Conservation (phyloP, 75 land plant genomes). For the Sequoia sempervirens region DNA sequence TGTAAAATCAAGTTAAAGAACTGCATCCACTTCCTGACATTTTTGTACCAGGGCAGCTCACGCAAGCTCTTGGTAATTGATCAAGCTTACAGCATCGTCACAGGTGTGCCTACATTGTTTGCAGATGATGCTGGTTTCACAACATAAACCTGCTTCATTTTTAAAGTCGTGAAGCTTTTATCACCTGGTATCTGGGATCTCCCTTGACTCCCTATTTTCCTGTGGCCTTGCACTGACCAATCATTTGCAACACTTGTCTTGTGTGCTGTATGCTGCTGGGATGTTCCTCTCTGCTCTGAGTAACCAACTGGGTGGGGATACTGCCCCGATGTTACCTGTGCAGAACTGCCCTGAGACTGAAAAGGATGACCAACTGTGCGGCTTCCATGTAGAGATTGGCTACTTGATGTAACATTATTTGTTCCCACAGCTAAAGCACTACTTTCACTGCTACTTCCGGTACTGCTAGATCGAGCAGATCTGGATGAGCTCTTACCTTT, state of each 20-base stretch:
- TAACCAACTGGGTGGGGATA: slow-evolving; percentile 37
- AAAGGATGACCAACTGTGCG: slow-evolving; percentile 16
- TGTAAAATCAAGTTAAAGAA: background rate
- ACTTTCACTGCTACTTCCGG: slow-evolving; percentile 13
- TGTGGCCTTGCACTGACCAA: slow-evolving; percentile 44
- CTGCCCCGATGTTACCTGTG: slow-evolving; percentile 29
- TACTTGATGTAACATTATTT: slow-evolving; percentile 14
- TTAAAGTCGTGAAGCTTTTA: slow-evolving; percentile 36
- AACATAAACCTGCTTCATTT: slow-evolving; percentile 82
- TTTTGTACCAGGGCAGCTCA: background rate
- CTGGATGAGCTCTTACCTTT: slow-evolving; percentile 30
- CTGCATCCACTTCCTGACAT: background rate
- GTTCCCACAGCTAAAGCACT: slow-evolving; percentile 11
- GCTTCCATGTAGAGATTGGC: slow-evolving; percentile 28
- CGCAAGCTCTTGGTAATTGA: background rate
- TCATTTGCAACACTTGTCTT: slow-evolving; percentile 43
- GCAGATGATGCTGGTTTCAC: slow-evolving; percentile 41
- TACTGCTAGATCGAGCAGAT: slow-evolving; percentile 16
- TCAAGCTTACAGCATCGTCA: slow-evolving; percentile 5
- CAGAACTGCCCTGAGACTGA: slow-evolving; percentile 21
- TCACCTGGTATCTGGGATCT: slow-evolving; percentile 44
- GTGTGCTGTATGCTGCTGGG: slow-evolving; percentile 27
- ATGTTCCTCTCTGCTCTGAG: slow-evolving; percentile 42
- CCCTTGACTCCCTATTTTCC: slow-evolving; percentile 48
- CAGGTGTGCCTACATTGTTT: slow-evolving; percentile 1